Conservation (phyloP, 345 rosid genomes). For the Dovyalis caffra region DNA sequence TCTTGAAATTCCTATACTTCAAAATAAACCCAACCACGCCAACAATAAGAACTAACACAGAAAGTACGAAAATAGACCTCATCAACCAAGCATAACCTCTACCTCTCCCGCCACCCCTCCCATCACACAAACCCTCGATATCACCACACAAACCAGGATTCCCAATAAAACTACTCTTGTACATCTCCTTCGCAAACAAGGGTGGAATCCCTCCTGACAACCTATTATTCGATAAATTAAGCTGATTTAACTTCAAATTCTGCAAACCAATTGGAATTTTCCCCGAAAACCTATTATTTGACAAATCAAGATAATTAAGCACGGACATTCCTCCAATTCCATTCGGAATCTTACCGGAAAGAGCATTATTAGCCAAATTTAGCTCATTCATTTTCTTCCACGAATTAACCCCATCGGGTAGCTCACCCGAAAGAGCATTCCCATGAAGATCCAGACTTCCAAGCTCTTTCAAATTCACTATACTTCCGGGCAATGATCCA, state of each 20-base stretch:
- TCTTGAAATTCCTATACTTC: conserved; percentile 69
- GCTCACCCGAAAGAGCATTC: conserved; percentile 66
- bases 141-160: conserved; percentile 84
- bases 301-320: conserved; percentile 90
- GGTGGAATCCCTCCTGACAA: conserved; percentile 75
- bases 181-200: conserved; percentile 55
- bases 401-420: conserved; percentile 53
- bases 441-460: conserved; percentile 74
- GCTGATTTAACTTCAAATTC: conserved; percentile 84
- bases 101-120: conserved; percentile 41
- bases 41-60: conserved; percentile 57
- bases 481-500: conserved; percentile 66
- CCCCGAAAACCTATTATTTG: conserved; percentile 64
- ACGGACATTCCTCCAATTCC: conserved; percentile 67
- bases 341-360: conserved; percentile 65
- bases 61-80: conserved; percentile 64
- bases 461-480: conserved; percentile 53
- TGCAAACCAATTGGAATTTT: conserved; percentile 65
- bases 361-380: conserved; percentile 55
- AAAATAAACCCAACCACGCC: conserved; percentile 82
- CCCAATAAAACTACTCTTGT: conserved; percentile 65
- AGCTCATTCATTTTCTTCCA: conserved; percentile 88
- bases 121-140: conserved; percentile 60
- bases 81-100: conserved; percentile 74
- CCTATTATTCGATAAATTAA: conserved; percentile 72